phyloP scores from a whole-genome alignment of 2,329 filamentous ascomycete genomes.

The Monosporascus sp. region DNA sequence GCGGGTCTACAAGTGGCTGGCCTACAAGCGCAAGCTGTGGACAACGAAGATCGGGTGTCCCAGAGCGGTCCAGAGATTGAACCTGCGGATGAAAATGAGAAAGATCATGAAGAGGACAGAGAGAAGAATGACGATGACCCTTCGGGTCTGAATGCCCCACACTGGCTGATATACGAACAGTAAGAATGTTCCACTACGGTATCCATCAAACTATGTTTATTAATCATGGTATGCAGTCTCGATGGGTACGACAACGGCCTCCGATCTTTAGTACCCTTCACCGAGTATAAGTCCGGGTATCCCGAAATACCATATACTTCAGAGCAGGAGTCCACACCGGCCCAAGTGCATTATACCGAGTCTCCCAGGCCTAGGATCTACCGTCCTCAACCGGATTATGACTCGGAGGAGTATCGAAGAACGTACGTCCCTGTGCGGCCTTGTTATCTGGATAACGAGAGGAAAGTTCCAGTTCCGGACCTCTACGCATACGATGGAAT shows the following conservation, averaged over 20 bases:
- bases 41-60: background rate
- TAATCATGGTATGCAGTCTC: constrained; percentile 49
- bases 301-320: constrained; percentile 38
- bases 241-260: constrained; percentile 77
- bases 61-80: constrained; percentile 6
- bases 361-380: constrained; percentile 49
- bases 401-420: constrained; percentile 49
- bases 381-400: constrained; percentile 64
- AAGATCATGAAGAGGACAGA: constrained; percentile 20
- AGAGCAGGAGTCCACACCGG: constrained; percentile 10
- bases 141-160: constrained; percentile 18
- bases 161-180: constrained; percentile 38
- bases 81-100: constrained; percentile 4
- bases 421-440: constrained; percentile 48
- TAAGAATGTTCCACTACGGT: constrained; percentile 23
- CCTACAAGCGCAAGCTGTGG: constrained; percentile 15
- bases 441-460: constrained; percentile 60
- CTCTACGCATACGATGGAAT: constrained; percentile 66
- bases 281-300: constrained; percentile 68
- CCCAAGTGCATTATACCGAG: constrained; percentile 26
- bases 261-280: constrained; percentile 58
- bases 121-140: constrained; percentile 15
- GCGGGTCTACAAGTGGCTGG: constrained; percentile 7
- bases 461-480: constrained; percentile 53
- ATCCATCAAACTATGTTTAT: background rate